Base-by-base conservation (phyloP, 768 basidiomycete genomes). In the Ephemerocybe angulata region DNA sequence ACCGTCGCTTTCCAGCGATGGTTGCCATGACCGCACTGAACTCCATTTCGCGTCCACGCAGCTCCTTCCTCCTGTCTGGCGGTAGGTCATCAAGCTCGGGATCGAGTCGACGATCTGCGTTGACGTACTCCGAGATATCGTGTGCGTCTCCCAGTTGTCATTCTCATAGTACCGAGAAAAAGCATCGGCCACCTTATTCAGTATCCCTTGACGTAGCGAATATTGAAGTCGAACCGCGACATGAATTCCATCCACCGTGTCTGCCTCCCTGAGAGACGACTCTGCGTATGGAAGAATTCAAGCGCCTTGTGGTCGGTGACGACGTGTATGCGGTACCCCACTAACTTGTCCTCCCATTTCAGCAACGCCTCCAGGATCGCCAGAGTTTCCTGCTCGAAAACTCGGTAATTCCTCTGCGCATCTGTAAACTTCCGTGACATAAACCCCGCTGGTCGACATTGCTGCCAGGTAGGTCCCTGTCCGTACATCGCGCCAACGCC, bases 261-360 rank as follows among this genome's bases (percentile, higher is more conserved):
- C 40, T 66, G 71, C 11, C 65, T 56, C 5, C 42, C 37, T 0
- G 58, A 55, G n/a, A 67, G 27, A 4, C 42, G n/a, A 0, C 15
- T 1, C 48, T 70, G 66, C 0, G 59, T 65, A 7, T 68, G 61
- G 38, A 72, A 70, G 60, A 67, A 67, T 31, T 63, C 60, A 2
- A 66, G 53, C 0, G 57, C 57, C 25, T 62, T 54, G 38, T 65
- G 64, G 47, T 65, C 64, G 0, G 63, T 62, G 21, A 66, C 24
- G 12, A 58, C n/a, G 21, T 60, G 67, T 49, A 72, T 50, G 3
- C 35, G 44, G 27, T 57, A 59, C 12, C 70, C 65, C 0, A 72
- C 43, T 0, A 70, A 56, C 29, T 70, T 68, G 31, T 70, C 67
- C 57, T 70, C 65, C 69, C 66, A 72, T 47, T 69, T 69, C 3